phyloP scores from a whole-genome alignment of 2,329 filamentous ascomycete genomes.

The Ophiostoma pallidulum region DNA sequence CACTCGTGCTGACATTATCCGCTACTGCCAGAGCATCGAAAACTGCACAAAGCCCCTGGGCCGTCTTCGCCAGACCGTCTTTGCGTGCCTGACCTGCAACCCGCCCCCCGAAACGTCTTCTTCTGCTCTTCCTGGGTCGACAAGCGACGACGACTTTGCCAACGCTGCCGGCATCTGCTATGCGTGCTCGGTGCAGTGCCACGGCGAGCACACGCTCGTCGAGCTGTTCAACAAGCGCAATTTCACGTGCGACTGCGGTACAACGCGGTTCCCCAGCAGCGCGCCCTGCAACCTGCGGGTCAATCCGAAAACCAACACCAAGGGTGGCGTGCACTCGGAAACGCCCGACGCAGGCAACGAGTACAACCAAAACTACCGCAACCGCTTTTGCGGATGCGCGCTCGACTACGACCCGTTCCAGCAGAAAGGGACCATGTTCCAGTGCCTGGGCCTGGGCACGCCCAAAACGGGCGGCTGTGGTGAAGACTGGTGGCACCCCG shows the following conservation, averaged over 20 bases:
- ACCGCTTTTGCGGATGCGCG: conserved; percentile 82
- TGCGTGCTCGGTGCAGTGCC: conserved; percentile 91
- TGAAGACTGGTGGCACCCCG: conserved; percentile 96
- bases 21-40: conserved; percentile 65
- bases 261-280: conserved; percentile 61
- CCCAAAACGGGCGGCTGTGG: conserved; percentile 80
- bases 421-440: conserved; percentile 97
- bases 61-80: conserved; percentile 76
- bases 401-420: conserved; percentile 80
- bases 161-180: conserved; percentile 80
- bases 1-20: conserved; percentile 14
- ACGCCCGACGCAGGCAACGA: conserved; percentile 62
- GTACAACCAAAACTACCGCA: conserved; percentile 94
- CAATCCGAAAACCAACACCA: conserved; percentile 62
- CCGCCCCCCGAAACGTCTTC: conserved; percentile 69
- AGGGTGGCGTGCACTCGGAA: conserved; percentile 69
- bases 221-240: conserved; percentile 94
- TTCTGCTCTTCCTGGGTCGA: too few species aligned
- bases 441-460: conserved; percentile 79
- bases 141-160: conserved; percentile 33
- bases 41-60: conserved; percentile 87
- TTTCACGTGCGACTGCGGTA: conserved; percentile 95
- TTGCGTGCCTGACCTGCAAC: conserved; percentile 89
- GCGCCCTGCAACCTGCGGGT: conserved; percentile 68
- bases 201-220: conserved; percentile 88